Evolutionary conservation across 2,329 filamentous ascomycete genomes (phyloP).

Genomic region (Penicillium aurantiogriseum): DNA sequence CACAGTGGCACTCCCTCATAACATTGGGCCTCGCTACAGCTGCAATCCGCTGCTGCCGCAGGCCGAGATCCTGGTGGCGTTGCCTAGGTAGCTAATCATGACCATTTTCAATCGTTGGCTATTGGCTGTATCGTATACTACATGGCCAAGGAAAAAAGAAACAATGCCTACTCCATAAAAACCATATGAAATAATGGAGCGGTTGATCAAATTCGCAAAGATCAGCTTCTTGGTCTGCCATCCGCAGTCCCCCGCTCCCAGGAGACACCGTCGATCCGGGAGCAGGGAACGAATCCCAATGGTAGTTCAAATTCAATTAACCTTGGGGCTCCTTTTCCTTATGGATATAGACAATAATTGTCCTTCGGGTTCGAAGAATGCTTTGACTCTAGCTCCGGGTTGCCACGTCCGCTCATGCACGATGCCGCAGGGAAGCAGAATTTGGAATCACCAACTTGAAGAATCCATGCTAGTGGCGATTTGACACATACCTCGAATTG

Average conservation of each 20-base stretch:
- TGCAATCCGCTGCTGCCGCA: background rate
- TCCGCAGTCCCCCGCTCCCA: conserved; percentile 1
- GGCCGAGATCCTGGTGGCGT: background rate
- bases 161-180: background rate
- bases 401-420: conserved; percentile 4
- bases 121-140: background rate
- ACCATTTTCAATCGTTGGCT: background rate
- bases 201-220: background rate
- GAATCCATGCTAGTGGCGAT: background rate
- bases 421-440: conserved; percentile 1
- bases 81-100: background rate
- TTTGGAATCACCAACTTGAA: background rate
- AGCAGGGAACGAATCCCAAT: conserved; percentile 20
- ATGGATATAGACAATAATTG: background rate
- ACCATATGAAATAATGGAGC: background rate
- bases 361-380: background rate
- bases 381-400: conserved; percentile 4
- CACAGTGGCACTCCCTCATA: background rate
- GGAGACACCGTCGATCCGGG: conserved; percentile 22
- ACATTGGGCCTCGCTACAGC: conserved; percentile 7
- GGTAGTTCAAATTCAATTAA: conserved; percentile 1
- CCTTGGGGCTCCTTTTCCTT: background rate
- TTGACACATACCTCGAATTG: background rate
- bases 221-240: conserved; percentile 1
- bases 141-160: background rate